These are phyloP conservation scores for Apophysomyces variabilis DNA, from an alignment of 371 early-diverging fungal genomes.

Conservation along the genomic window DNA sequence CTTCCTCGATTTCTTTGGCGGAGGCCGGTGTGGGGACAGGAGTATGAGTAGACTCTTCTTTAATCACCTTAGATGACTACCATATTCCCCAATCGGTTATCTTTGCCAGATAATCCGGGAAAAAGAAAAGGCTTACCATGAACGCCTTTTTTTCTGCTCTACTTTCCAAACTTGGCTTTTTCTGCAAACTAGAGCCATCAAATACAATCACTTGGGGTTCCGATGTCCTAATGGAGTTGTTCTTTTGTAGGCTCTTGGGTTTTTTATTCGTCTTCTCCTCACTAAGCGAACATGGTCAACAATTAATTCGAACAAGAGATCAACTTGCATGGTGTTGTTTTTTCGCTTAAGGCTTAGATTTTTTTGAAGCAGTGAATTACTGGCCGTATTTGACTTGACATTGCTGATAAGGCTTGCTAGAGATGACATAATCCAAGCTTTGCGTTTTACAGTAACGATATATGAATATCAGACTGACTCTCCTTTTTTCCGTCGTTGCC, in stretches of 20 bases:
- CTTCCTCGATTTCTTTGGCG: slow-evolving; percentile 38
- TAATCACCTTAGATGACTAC: slow-evolving; percentile 42
- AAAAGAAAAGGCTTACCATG: slow-evolving; percentile 32
- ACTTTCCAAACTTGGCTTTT: slow-evolving; percentile 27
- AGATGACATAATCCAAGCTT: slow-evolving; percentile 27
- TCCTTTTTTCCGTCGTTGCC: too few species aligned
- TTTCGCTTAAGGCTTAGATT: slow-evolving; percentile 30
- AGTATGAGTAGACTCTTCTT: slow-evolving; percentile 16
- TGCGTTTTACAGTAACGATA: too few species aligned
- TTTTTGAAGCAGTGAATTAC: slow-evolving; percentile 33
- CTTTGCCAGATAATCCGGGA: too few species aligned
- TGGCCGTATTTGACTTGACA: slow-evolving; percentile 46
- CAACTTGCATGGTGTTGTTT: slow-evolving; percentile 22
- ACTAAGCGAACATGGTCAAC: neutral
- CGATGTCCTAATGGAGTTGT: slow-evolving; percentile 6
- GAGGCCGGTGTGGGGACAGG: slow-evolving; percentile 11
- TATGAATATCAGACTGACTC: too few species aligned
- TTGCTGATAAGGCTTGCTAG: slow-evolving; percentile 43
- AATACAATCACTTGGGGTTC: slow-evolving; percentile 51
- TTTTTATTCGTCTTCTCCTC: slow-evolving; percentile 18
- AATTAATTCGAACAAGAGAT: neutral
- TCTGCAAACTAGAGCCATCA: slow-evolving; percentile 35
- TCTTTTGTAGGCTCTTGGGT: neutral
- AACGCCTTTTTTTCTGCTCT: slow-evolving; percentile 44
- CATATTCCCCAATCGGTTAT: neutral